Base-by-base conservation (phyloP, 2,329 filamentous ascomycete genomes). In the Fusarium napiforme region DNA sequence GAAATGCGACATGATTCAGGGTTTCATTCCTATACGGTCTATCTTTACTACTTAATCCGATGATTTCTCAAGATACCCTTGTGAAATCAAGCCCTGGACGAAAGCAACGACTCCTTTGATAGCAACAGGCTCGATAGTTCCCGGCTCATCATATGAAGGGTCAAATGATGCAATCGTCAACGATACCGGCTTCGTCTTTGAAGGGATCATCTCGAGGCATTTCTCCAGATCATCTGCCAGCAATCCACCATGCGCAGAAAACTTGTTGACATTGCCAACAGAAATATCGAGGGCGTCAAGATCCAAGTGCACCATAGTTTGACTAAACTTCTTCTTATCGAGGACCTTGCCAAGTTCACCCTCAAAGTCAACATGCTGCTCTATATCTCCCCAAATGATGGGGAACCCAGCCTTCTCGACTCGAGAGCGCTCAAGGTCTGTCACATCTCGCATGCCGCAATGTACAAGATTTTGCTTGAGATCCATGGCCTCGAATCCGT, bases 221-320 rank as follows among this genome's bases (percentile, higher is more conserved):
- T 53, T 62, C 16, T 53, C 32, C 2, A 79, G 43, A 59, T 79
- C 78, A 7, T 70, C 61, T 28, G 77, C 78, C n/a, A 77, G 50
- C 37, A 84, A 39, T 1, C 81, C 81, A 30, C 81, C 81, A 3
- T 78, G 75, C 1, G 79, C 81, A 30, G 81, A 78, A 60, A 79
- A 83, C 40, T 79, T 79, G 63, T 84, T 83, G 8, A 78, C 81
- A n/a, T 74, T 76, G 0, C 81, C 81, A 18, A 82, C 69, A 2
- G 77, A 79, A 6, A 75, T 64, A 49, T 83, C 82, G 8, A 83
- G 69, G 8, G 77, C 73, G 58, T 83, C 82, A 9, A 83, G 73
- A 49, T 84, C 82, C 5, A 83, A 58, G 50, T 83, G 82, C 11
- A 83, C 78, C 58, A 82, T 71, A 4, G 78, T 75, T 10, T 69